phyloP scores from a whole-genome alignment of 2,329 filamentous ascomycete genomes.

The Ramularia collo-cygni region DNA sequence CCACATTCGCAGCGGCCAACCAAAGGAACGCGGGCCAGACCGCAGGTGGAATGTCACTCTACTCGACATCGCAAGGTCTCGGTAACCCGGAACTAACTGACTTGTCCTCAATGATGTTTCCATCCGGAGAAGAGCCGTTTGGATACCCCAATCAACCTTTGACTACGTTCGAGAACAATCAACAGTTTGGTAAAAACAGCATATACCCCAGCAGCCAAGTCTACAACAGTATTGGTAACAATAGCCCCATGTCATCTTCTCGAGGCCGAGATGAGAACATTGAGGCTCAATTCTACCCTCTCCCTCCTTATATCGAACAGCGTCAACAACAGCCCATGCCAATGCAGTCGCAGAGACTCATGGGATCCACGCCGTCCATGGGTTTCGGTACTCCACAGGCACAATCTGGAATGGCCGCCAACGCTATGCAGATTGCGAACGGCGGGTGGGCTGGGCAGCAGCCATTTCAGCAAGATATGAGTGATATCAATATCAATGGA shows the following conservation, averaged over 20 bases:
- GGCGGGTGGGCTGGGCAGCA: constrained; percentile 16
- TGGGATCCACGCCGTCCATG: constrained; percentile 11
- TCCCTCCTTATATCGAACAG: constrained; percentile 65
- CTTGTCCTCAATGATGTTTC: constrained; percentile 73
- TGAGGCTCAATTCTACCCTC: constrained; percentile 65
- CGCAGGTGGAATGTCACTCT: constrained; percentile 15
- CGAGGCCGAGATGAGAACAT: constrained; percentile 48
- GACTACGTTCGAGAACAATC: constrained; percentile 48
- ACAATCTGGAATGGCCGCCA: constrained; percentile 11
- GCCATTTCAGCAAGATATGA: constrained; percentile 24
- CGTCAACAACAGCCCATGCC: constrained; percentile 21
- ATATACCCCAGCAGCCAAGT: constrained; percentile 7
- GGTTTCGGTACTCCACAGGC: constrained; percentile 12
- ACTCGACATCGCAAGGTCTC: constrained; percentile 23
- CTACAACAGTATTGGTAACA: constrained; percentile 11
- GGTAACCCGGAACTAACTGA: constrained; percentile 52
- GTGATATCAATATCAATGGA: constrained; percentile 28
- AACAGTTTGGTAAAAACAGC: constrained; percentile 30
- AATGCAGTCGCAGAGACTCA: constrained; percentile 14
- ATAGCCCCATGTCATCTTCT: constrained; percentile 12
- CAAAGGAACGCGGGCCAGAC: constrained; percentile 16
- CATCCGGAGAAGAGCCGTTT: constrained; percentile 62
- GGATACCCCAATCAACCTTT: constrained; percentile 72
- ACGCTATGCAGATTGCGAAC: constrained; percentile 11
- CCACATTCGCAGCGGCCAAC: constrained; percentile 8